These are phyloP conservation scores for Puccinia sorghi DNA, from an alignment of 1,284 basidiomycete genomes.

Conservation along the genomic window DNA sequence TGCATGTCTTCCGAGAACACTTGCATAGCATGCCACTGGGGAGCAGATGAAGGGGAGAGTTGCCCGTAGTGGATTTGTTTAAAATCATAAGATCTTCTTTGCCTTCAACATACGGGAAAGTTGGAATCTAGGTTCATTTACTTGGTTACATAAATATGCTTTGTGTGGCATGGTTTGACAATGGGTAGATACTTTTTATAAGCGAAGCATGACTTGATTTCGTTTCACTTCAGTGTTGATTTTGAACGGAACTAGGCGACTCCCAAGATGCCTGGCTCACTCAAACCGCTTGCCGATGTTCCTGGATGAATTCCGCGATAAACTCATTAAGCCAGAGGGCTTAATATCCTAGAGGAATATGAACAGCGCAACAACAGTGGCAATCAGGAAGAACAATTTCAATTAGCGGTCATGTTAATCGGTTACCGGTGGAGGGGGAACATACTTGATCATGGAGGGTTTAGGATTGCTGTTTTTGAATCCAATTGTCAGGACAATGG, in stretches of 20 bases:
- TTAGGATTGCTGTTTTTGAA: slow-evolving; percentile 35
- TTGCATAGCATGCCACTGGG: no score
- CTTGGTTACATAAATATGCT: no score
- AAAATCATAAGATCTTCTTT: no score
- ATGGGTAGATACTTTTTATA: no score
- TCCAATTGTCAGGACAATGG: slow-evolving; percentile 28
- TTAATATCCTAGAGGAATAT: slow-evolving; percentile 5
- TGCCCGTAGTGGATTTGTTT: no score
- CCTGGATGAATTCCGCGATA: no score
- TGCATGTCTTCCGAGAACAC: no score
- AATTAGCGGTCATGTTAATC: background rate
- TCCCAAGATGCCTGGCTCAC: background rate
- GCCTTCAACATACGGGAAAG: no score
- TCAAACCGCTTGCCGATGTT: background rate
- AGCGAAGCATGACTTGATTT: background rate
- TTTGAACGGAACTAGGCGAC: background rate
- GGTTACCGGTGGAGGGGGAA: background rate
- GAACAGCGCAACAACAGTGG: background rate
- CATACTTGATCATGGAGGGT: slow-evolving; percentile 26
- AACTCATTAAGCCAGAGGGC: background rate
- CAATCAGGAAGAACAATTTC: background rate
- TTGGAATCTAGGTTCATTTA: no score
- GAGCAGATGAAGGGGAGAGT: no score
- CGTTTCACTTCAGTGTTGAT: background rate
- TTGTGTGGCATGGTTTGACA: no score